phyloP scores from a whole-genome alignment of 306 rosid genomes.

The Acacia acuminata region DNA sequence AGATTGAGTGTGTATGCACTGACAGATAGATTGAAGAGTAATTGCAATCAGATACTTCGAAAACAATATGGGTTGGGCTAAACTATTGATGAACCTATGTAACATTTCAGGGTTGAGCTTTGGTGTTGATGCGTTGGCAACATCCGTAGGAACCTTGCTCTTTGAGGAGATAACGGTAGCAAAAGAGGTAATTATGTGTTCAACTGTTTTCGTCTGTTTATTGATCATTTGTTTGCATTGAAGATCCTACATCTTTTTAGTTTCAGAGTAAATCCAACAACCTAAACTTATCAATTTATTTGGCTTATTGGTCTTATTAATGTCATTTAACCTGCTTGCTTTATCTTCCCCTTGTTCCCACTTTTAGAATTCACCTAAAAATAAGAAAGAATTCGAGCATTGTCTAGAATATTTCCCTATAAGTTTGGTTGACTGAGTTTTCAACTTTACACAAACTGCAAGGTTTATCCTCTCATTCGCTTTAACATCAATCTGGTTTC shows the following conservation, averaged over 20 bases:
- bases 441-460: conserved; percentile 12
- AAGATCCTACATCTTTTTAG: conserved; percentile 23
- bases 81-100: neutral
- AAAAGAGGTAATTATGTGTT: conserved; percentile 62
- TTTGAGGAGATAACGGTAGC: conserved; percentile 80
- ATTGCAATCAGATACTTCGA: conserved; percentile 17
- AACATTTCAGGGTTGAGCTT: conserved; percentile 70
- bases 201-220: conserved; percentile 15
- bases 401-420: neutral
- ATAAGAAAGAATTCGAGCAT: conserved; percentile 16
- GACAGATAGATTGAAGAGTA: conserved; percentile 22
- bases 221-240: conserved; percentile 24
- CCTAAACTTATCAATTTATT: conserved; percentile 10
- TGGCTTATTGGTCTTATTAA: conserved; percentile 2
- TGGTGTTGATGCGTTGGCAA: conserved; percentile 58
- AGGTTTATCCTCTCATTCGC: neutral
- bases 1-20: conserved; percentile 18
- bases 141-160: conserved; percentile 65
- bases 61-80: conserved; percentile 13
- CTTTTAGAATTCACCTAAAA: conserved; percentile 14
- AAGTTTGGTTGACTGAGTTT: conserved; percentile 12
- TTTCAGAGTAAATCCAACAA: conserved; percentile 1
- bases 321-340: neutral
- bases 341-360: conserved; percentile 3
- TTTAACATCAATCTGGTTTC: neutral